Percentiles rank a stretch among this genome's conserved stretches.
These are phyloP conservation scores for Exserohilum rostratum DNA, from an alignment of 2,329 filamentous ascomycete species.

Conservation along the genomic window DNA sequence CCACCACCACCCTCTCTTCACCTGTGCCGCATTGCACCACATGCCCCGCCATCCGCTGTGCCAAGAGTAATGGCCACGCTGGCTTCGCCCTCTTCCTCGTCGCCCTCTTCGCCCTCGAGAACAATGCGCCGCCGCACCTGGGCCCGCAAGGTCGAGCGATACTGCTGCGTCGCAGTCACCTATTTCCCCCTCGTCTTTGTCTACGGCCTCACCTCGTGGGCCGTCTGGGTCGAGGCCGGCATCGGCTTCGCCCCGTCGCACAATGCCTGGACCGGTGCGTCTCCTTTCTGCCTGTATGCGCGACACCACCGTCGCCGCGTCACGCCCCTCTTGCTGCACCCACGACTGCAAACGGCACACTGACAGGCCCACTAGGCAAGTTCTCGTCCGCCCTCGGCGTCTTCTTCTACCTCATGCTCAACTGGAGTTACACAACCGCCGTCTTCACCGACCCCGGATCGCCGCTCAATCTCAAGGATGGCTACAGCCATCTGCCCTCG, in stretches of 20 bases:
- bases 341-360: neutral
- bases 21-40: conserved; percentile 26
- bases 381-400: conserved; percentile 68
- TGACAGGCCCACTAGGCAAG: conserved; percentile 34
- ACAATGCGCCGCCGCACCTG: conserved; percentile 55
- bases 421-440: conserved; percentile 88
- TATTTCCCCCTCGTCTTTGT: conserved; percentile 91
- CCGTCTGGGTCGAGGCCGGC: conserved; percentile 80
- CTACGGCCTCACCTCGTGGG: conserved; percentile 90
- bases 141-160: conserved; percentile 77
- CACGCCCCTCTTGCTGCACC: too few species aligned
- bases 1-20: neutral
- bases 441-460: conserved; percentile 91
- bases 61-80: conserved; percentile 47
- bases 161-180: conserved; percentile 77
- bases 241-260: conserved; percentile 62
- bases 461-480: conserved; percentile 57
- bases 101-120: conserved; percentile 47
- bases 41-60: conserved; percentile 31
- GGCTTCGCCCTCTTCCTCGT: conserved; percentile 48
- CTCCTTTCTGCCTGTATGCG: conserved; percentile 1
- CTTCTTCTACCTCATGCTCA: conserved; percentile 76
- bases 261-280: conserved; percentile 46
- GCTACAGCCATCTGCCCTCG: conserved; percentile 84
- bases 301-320: neutral